phyloP scores from a whole-genome alignment of 208 protist genomes.

The Trichomonas gallinae region DNA sequence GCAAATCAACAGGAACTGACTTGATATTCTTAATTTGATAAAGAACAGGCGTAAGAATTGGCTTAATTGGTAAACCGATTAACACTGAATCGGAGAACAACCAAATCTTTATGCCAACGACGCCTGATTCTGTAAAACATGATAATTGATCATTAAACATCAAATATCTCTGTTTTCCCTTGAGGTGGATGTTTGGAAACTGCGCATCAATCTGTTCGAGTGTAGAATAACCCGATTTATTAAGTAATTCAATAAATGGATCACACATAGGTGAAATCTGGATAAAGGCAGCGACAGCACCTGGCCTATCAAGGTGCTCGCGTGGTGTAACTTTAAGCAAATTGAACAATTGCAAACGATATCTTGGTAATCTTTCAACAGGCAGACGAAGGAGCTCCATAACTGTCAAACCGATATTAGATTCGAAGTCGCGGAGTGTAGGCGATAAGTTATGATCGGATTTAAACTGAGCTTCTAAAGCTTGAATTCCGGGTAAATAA shows the following conservation, averaged over 20 bases:
- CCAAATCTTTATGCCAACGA: neutral
- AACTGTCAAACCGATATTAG: neutral
- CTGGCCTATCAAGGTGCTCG: neutral
- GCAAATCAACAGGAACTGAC: neutral
- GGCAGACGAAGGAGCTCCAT: neutral
- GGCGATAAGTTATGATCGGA: neutral
- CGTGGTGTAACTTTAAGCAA: neutral
- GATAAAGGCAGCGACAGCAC: neutral
- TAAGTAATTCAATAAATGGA: neutral
- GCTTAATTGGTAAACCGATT: neutral
- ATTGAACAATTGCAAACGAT: neutral
- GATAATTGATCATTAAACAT: neutral
- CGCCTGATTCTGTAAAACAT: neutral
- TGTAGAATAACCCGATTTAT: neutral
- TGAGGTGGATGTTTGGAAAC: neutral
- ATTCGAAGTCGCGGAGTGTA: neutral
- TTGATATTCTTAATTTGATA: neutral
- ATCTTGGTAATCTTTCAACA: neutral
- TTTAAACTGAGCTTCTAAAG: neutral
- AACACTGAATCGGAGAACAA: neutral
- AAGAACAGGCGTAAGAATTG: neutral
- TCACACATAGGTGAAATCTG: neutral
- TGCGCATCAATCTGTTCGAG: neutral
- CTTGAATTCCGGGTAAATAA: neutral
- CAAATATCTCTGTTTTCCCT: neutral